These are phyloP conservation scores for Vicia faba DNA, from an alignment of 306 rosid species.

Conservation along the genomic window DNA sequence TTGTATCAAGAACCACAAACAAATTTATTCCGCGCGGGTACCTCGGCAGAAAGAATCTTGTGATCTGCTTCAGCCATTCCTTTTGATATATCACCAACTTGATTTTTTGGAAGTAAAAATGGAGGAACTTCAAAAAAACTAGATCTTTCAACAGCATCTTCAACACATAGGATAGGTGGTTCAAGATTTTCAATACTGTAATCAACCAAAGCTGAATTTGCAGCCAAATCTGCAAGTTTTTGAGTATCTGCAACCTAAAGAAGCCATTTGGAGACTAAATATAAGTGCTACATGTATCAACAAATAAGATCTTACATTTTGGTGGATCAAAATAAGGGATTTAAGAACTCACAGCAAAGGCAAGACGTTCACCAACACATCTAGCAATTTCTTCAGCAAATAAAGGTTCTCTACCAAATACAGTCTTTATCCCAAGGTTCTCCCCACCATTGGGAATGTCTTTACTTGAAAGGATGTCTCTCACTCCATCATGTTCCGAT, in stretches of 20 bases:
- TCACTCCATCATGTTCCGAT: slow-evolving; percentile 55
- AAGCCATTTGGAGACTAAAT: slow-evolving; percentile 33
- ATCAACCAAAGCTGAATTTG: slow-evolving; percentile 60
- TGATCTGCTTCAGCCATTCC: slow-evolving; percentile 92
- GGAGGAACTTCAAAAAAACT: slow-evolving; percentile 78
- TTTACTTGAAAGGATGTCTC: slow-evolving; percentile 55
- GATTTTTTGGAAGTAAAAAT: slow-evolving; percentile 48
- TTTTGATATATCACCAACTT: slow-evolving; percentile 77
- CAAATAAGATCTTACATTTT: neutral
- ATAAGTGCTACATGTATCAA: slow-evolving; percentile 21
- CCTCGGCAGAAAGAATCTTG: slow-evolving; percentile 75
- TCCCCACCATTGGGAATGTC: slow-evolving; percentile 73
- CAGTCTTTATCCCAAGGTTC: slow-evolving; percentile 56
- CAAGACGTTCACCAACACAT: slow-evolving; percentile 76
- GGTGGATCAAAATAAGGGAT: neutral
- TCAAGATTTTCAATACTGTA: slow-evolving; percentile 62
- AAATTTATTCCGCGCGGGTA: slow-evolving; percentile 26
- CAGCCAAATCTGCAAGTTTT: slow-evolving; percentile 77
- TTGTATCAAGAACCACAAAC: slow-evolving; percentile 4
- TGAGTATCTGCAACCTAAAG: slow-evolving; percentile 90
- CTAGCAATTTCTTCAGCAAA: slow-evolving; percentile 68
- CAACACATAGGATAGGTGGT: slow-evolving; percentile 71
- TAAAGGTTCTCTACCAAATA: slow-evolving; percentile 62
- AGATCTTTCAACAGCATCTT: slow-evolving; percentile 75
- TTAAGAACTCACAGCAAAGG: slow-evolving; percentile 65